A percentile compares a stretch with the other conserved stretches of the same genome.
Conservation (phyloP, 2,329 filamentous ascomycete species). For the Zymoseptoria ardabiliae region DNA sequence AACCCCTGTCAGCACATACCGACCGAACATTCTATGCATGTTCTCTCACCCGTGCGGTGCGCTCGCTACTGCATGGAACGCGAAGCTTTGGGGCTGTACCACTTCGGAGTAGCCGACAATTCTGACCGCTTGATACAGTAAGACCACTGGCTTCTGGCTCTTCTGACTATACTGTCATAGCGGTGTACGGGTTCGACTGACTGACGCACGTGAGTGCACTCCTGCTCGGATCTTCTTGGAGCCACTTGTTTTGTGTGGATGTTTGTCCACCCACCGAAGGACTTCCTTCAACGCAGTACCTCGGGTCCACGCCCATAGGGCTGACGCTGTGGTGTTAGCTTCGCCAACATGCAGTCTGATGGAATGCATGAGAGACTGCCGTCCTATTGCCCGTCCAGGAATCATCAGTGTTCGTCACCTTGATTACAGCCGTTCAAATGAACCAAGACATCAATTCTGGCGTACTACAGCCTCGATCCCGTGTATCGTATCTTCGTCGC, state of each 20-base stretch:
- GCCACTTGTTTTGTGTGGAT: background rate
- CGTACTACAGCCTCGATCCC: too few species aligned
- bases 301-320: background rate
- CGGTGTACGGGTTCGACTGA: background rate
- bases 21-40: background rate
- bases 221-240: background rate
- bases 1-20: background rate
- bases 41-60: background rate
- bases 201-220: background rate
- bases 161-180: background rate
- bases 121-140: background rate
- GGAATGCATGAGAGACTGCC: background rate
- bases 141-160: background rate
- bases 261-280: background rate
- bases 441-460: too few species aligned
- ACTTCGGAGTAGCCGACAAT: background rate
- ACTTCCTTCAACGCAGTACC: background rate
- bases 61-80: background rate
- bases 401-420: background rate
- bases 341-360: background rate
- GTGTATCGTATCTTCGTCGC: background rate
- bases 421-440: too few species aligned
- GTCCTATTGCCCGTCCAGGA: background rate
- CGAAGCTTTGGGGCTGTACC: background rate
- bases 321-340: background rate